These are phyloP conservation scores for Primulina tabacum DNA, from an alignment of 257 asterid species.

Conservation along the genomic window DNA sequence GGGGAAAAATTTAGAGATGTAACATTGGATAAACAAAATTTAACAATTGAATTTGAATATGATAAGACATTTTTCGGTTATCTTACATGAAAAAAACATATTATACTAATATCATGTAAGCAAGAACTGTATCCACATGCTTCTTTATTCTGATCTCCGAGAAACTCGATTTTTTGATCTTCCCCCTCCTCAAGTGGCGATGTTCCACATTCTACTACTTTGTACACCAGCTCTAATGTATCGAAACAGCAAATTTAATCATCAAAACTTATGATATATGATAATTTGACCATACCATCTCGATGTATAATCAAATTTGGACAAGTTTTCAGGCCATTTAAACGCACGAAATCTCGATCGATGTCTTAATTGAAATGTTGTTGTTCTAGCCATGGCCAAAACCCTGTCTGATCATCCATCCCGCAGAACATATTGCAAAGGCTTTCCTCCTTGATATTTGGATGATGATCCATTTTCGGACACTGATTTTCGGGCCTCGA, in stretches of 20 bases:
- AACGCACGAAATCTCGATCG: not conserved
- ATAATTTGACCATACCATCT: not conserved
- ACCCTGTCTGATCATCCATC: slow-evolving; percentile 84
- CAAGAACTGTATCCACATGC: not conserved
- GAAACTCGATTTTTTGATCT: not conserved
- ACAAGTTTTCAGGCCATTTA: not conserved
- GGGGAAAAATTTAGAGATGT: not conserved
- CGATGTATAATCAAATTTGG: too few relatives aligned
- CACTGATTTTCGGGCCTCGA: slow-evolving; percentile 26
- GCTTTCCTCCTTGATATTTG: slow-evolving; percentile 73
- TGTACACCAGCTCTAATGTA: not conserved
- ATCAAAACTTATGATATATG: not conserved
- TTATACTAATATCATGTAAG: not conserved
- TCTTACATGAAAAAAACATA: not conserved
- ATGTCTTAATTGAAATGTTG: slow-evolving; percentile 57
- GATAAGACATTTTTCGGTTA: not conserved
- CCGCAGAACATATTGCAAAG: slow-evolving; percentile 76
- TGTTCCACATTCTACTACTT: not conserved
- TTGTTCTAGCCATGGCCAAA: slow-evolving; percentile 98
- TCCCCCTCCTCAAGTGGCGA: not conserved
- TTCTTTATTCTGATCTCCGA: not conserved
- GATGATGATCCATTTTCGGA: slow-evolving; percentile 35
- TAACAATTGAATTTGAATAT: not conserved
- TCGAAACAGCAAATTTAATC: not conserved
- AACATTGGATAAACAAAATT: not conserved